Base-by-base conservation (phyloP, 2,329 filamentous ascomycete genomes). In the Xylaria sp. region DNA sequence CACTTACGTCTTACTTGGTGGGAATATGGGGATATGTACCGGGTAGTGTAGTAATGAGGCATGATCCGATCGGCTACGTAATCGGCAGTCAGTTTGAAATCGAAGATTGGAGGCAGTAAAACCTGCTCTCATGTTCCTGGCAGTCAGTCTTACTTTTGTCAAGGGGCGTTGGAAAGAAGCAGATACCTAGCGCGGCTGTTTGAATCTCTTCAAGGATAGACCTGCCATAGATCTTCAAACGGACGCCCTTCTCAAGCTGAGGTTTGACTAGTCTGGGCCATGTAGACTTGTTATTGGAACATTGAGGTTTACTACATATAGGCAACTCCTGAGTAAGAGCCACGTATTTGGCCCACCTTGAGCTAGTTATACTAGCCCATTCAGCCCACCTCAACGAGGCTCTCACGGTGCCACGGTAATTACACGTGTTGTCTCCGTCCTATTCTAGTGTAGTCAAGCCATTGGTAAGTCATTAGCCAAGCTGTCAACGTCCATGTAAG, bases 281-380 rank as follows among this genome's bases (percentile, higher is more conserved):
- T 27, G 57, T 48, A 58, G 32, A 44, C 51, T 62, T 63, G 65
- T 69, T 62, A 60, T 69, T 63, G 60, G 54, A 37, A 44, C 63
- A 60, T 23, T 50, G 50, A 60, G 53, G 44, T 65, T 69, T 69
- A 69, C 67, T 69, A 67, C 63, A 54, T 35, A 27, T 27, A 40
- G 27, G 27, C 27, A 51, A 48, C n/a, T 50, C 59, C 47, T 58
- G 66, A 66, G 66, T 69, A 69, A 68, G 67, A 69, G 37, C 55
- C 23, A 65, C 65, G 57, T 57, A 65, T 60, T 53, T 53, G 53
- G 54, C 66, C 66, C 62, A 69, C 63, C 42, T 42, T 40, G 10
- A n/a, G 55, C 48, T 51, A 57, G 63, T 47, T 35, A 35, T 35
- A 35, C 32, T 35, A 35, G 32, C 32, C 54, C 27, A 60, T 66